Percentiles rank a stretch among this genome's conserved stretches.
Conservation (phyloP, 1,284 basidiomycete genomes). For the Puccinia hordei region DNA sequence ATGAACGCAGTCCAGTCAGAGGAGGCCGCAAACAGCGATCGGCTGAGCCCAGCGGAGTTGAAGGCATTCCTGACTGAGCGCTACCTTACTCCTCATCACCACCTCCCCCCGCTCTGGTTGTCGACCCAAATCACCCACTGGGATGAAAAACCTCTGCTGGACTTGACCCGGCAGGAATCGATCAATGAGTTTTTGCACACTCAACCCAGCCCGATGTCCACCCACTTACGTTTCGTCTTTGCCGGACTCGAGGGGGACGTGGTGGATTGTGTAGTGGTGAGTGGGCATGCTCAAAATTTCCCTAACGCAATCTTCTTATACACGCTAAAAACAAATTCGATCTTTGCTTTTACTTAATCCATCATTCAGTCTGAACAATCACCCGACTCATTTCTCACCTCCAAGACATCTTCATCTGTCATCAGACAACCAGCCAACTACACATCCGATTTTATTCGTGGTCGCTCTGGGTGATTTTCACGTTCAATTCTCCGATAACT, state of each 20-base stretch:
- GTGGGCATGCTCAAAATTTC: not conserved
- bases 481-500: not conserved
- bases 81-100: slow-evolving; percentile 5
- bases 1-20: not conserved
- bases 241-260: slow-evolving; percentile 47
- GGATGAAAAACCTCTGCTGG: slow-evolving; percentile 39
- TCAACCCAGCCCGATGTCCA: slow-evolving; percentile 20
- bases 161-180: slow-evolving; percentile 22
- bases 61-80: slow-evolving; percentile 8
- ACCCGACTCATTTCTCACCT: slow-evolving; percentile 24
- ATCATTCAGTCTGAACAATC: slow-evolving; percentile 12
- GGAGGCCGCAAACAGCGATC: not conserved
- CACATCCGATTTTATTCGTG: slow-evolving; percentile 35
- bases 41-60: not conserved
- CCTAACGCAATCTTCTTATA: too few species aligned
- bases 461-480: slow-evolving; percentile 42
- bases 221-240: slow-evolving; percentile 38
- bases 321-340: not conserved
- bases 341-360: not conserved
- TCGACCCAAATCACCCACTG: slow-evolving; percentile 42
- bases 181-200: slow-evolving; percentile 35
- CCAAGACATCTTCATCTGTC: slow-evolving; percentile 39
- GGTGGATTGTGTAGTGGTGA: slow-evolving; percentile 35
- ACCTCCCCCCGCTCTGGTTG: slow-evolving; percentile 23
- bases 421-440: slow-evolving; percentile 36